Conservation (phyloP, 768 basidiomycete genomes). For the Suillus hirtellus region DNA sequence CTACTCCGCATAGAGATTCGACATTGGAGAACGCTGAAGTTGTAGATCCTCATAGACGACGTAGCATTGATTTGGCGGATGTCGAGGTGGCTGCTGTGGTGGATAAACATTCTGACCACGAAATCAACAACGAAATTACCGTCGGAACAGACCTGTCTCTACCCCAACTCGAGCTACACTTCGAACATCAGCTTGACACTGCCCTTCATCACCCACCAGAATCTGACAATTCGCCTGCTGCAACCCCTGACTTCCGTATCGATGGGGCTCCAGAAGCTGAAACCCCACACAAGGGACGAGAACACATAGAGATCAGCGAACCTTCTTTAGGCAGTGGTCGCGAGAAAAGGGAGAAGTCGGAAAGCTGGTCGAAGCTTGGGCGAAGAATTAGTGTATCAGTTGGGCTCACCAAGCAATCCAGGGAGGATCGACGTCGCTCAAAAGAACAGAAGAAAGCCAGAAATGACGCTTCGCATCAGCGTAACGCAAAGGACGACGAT, state of each 20-base stretch:
- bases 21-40: slow-evolving; percentile 32
- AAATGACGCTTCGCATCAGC: slow-evolving; percentile 22
- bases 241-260: slow-evolving; percentile 22
- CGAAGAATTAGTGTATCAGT: slow-evolving; percentile 63
- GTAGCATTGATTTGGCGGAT: slow-evolving; percentile 34
- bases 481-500: slow-evolving; percentile 30
- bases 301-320: slow-evolving; percentile 20
- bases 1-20: slow-evolving; percentile 34
- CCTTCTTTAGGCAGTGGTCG: slow-evolving; percentile 36
- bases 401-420: slow-evolving; percentile 38
- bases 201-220: slow-evolving; percentile 1
- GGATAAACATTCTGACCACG: background rate
- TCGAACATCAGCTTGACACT: slow-evolving; percentile 6
- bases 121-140: background rate
- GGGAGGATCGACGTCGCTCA: slow-evolving; percentile 24
- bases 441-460: slow-evolving; percentile 41
- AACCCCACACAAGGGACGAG: slow-evolving; percentile 5
- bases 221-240: slow-evolving; percentile 1
- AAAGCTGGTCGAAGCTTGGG: slow-evolving; percentile 64
- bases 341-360: slow-evolving; percentile 41
- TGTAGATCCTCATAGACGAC: slow-evolving; percentile 28
- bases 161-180: slow-evolving; percentile 25
- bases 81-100: slow-evolving; percentile 31
- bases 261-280: background rate
- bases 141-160: slow-evolving; percentile 24